Evolutionary conservation across 2,329 filamentous ascomycete species (phyloP).

Genomic region (Cytospora paraplurivora): DNA sequence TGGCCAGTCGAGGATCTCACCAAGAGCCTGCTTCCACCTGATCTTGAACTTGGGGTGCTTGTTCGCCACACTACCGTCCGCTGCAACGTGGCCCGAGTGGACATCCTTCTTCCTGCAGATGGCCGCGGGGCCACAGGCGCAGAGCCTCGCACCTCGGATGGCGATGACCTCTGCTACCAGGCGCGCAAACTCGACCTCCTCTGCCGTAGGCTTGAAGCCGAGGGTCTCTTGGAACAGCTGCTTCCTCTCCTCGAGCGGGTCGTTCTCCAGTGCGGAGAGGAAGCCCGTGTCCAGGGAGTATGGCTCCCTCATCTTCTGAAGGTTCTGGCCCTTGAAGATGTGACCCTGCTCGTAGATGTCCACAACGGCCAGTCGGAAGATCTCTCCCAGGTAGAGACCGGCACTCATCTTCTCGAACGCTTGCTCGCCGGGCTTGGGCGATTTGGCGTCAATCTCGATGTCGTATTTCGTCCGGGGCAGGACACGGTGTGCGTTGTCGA

Average conservation of each 20-base stretch:
- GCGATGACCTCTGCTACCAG: conserved; percentile 74
- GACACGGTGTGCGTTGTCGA: conserved; percentile 70
- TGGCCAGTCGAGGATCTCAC: conserved; percentile 74
- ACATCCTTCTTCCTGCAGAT: conserved; percentile 77
- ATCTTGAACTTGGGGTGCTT: conserved; percentile 79
- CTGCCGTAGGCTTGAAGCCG: conserved; percentile 57
- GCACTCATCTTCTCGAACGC: conserved; percentile 85
- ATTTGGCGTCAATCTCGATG: conserved; percentile 63
- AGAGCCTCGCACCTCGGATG: conserved; percentile 71
- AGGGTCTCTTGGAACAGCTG: conserved; percentile 65
- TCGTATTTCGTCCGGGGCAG: conserved; percentile 74
- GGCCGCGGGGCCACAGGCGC: conserved; percentile 72
- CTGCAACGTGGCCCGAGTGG: conserved; percentile 70
- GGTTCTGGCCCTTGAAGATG: conserved; percentile 69
- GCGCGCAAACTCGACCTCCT: conserved; percentile 70
- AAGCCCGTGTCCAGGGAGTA: conserved; percentile 74
- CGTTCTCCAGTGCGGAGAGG: conserved; percentile 69
- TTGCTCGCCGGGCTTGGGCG: conserved; percentile 73
- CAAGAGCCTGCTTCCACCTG: conserved; percentile 67
- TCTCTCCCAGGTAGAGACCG: conserved; percentile 79
- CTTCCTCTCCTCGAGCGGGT: conserved; percentile 69
- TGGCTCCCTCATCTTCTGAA: conserved; percentile 64
- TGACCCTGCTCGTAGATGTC: conserved; percentile 49
- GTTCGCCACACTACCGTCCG: conserved; percentile 77
- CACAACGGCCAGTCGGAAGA: conserved; percentile 67